These are phyloP conservation scores for Globisporangium perplexum DNA, from an alignment of 352 stramenopile species.

Conservation along the genomic window DNA sequence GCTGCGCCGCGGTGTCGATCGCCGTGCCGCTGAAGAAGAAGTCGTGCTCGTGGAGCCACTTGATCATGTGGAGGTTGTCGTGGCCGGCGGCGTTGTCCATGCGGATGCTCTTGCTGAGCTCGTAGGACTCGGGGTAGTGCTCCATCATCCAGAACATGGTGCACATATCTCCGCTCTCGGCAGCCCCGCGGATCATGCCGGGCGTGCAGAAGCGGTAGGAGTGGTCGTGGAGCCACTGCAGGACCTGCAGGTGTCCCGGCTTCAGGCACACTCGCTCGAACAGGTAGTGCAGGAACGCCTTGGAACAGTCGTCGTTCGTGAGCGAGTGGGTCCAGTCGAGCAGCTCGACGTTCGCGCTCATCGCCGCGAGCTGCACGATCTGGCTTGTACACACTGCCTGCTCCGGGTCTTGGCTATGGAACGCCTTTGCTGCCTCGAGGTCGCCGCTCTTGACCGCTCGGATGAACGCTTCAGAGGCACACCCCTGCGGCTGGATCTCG, in stretches of 20 bases:
- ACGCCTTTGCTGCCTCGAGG: neutral
- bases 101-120: conserved; percentile 4
- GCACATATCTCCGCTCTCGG: neutral
- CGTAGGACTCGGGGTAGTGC: neutral
- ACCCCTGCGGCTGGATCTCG: conserved; percentile 3
- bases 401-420: neutral
- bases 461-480: conserved; percentile 1
- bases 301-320: conserved; percentile 2
- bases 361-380: conserved; percentile 7
- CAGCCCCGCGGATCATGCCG: conserved; percentile 1
- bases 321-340: conserved; percentile 5
- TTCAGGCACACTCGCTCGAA: conserved; percentile 4
- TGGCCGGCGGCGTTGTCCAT: conserved; percentile 2
- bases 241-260: neutral
- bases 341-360: conserved; percentile 4
- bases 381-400: conserved; percentile 1
- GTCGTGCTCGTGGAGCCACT: conserved; percentile 8
- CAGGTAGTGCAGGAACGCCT: conserved; percentile 2
- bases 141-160: conserved; percentile 4
- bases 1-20: conserved; percentile 1
- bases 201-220: conserved; percentile 1
- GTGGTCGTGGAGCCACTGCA: conserved; percentile 2
- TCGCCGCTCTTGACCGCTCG: conserved; percentile 3
- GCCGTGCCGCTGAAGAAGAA: conserved; percentile 2
- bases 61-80: conserved; percentile 5